Base-by-base conservation (phyloP, 2,329 filamentous ascomycete species). In the Pseudopithomyces chartarum region DNA sequence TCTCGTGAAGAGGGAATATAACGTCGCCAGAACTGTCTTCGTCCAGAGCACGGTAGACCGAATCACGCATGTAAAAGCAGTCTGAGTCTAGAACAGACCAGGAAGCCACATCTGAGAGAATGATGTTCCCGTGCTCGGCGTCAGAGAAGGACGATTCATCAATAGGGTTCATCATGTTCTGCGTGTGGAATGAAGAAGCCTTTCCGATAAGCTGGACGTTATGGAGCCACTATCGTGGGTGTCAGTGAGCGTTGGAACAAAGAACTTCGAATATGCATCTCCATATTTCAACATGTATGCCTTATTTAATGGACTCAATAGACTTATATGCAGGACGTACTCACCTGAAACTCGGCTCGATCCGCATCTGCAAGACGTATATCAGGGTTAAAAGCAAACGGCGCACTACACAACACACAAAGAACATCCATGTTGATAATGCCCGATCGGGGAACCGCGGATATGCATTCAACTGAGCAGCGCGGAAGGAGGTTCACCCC, bases 331-430 rank as follows among this genome's bases (percentile, higher is more conserved):
- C 19, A 29, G 26, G 7, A 34, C 17, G 39, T 10, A 51, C 60
- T 43, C 39, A 67, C 67, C 54, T 64, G 57, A 52, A 61, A 70
- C 8, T 53, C 58, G 2, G 48, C 26, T 15, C 63, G 61, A 42
- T 64, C 60, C 4, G 57, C 40, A 22, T 70, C 60, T 5, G 70
- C 49, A 17, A 64, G 61, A 52, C 67, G 64, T 13, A 67, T 52
- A 11, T 64, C 58, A 5, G 59, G 62, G 38, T 66, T 56, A 6
- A 70, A 51, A 17, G 67, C 65, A 46, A 71, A 71, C 1, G 64
- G 68, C 3, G 60, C 61, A 22, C 70, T 67, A 39, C 69, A 71
- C 15, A 70, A 52, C 1, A 70, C 62, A 56, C 70, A 71, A 45
- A 64, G 70, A 11, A 59, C 58, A 6, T 60, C 59, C 1, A 56